Percentiles rank a stretch among this genome's conserved stretches.
Evolutionary conservation across 108 stramenopile genomes (phyloP).

Genomic region (Schizochytrium sp.): DNA sequence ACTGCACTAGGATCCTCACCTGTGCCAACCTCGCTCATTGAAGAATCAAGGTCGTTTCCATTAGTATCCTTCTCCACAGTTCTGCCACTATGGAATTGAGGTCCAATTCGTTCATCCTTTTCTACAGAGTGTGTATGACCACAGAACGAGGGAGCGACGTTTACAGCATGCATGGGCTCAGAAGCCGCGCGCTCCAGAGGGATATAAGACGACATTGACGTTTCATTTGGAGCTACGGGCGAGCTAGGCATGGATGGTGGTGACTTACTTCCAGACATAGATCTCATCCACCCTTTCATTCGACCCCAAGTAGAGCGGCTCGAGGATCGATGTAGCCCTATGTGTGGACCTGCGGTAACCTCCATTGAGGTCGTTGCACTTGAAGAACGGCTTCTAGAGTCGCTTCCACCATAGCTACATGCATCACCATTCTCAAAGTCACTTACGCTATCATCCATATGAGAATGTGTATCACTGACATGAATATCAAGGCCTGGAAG

Average conservation of each 20-base stretch:
- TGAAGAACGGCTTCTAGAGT: not conserved
- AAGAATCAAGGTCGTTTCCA: not conserved
- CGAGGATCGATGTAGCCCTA: not conserved
- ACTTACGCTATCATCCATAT: not conserved
- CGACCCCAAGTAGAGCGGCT: not conserved
- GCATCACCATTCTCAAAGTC: not conserved
- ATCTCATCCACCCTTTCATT: slow-evolving; percentile 16
- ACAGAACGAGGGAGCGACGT: not conserved
- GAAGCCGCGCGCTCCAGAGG: slow-evolving; percentile 11
- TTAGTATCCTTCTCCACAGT: not conserved
- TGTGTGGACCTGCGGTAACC: not conserved
- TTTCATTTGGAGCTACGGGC: no score
- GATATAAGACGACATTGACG: not conserved
- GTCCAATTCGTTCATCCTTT: not conserved
- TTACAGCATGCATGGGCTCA: not conserved
- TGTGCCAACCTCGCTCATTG: not conserved
- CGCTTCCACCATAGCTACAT: not conserved
- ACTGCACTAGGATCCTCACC: not conserved
- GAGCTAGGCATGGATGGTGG: not conserved
- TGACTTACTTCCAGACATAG: not conserved
- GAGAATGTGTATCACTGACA: not conserved
- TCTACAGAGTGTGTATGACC: slow-evolving; percentile 12
- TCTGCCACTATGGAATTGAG: slow-evolving; percentile 1
- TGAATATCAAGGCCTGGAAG: not conserved
- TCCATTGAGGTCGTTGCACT: not conserved